phyloP scores from a whole-genome alignment of 2,329 filamentous ascomycete species.

The Atkinsonella texensis region DNA sequence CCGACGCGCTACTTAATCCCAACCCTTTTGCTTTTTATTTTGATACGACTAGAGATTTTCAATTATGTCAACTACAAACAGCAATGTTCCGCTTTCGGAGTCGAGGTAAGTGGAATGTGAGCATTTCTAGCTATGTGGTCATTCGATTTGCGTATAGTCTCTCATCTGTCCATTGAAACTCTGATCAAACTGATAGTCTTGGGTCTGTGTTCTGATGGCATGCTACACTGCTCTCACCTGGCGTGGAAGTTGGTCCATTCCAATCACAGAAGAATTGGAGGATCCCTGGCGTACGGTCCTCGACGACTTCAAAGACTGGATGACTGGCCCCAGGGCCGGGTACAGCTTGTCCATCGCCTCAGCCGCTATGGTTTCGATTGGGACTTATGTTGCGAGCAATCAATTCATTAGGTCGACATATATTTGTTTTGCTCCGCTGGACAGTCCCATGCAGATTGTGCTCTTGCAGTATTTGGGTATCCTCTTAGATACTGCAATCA shows the following conservation, averaged over 20 bases:
- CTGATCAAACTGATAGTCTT: slow-evolving; percentile 23
- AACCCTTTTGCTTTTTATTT: slow-evolving; percentile 30
- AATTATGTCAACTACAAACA: slow-evolving; percentile 32
- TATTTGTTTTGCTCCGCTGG: slow-evolving; percentile 34
- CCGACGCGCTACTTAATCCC: slow-evolving; percentile 35
- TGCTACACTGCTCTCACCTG: slow-evolving; percentile 31
- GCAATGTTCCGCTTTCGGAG: slow-evolving; percentile 37
- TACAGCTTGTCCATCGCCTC: slow-evolving; percentile 24
- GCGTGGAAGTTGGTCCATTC: slow-evolving; percentile 18
- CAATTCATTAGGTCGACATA: slow-evolving; percentile 35
- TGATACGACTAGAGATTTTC: slow-evolving; percentile 36
- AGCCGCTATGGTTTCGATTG: slow-evolving; percentile 27
- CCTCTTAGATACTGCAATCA: slow-evolving; percentile 32
- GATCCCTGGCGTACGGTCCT: slow-evolving; percentile 35
- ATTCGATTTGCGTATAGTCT: background rate
- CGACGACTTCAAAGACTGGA: slow-evolving; percentile 36
- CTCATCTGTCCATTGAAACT: background rate
- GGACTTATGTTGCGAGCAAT: slow-evolving; percentile 28
- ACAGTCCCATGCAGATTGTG: slow-evolving; percentile 24
- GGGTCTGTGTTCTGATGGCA: slow-evolving; percentile 33
- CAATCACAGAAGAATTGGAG: slow-evolving; percentile 24
- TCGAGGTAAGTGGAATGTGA: slow-evolving; percentile 27
- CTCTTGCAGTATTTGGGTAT: slow-evolving; percentile 33
- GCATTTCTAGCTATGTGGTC: background rate
- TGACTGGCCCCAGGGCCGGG: slow-evolving; percentile 27